Percentiles rank a stretch among this genome's conserved stretches.
Evolutionary conservation across 78 protist genomes (phyloP).

Genomic region (Planoprotostelium fungivorum): DNA sequence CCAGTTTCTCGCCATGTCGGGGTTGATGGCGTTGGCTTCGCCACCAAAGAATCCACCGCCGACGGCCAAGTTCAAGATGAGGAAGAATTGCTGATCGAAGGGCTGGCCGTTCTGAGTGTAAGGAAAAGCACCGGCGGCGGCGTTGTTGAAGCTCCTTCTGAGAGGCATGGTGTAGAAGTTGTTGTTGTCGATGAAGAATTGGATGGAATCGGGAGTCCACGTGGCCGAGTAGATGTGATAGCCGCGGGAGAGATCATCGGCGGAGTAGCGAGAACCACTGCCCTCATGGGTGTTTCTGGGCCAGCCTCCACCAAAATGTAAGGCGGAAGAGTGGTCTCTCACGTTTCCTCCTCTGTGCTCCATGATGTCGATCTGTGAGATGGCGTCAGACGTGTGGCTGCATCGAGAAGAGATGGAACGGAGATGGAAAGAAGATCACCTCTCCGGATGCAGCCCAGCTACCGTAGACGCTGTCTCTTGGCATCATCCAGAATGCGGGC

Average conservation of each 20-base stretch:
- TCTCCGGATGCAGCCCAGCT: too few species aligned
- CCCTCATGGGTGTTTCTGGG: background rate
- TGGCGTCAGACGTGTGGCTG: too few species aligned
- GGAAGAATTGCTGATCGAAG: background rate
- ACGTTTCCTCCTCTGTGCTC: background rate
- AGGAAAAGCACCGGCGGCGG: background rate
- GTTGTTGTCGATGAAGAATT: background rate
- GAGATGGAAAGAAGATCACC: too few species aligned
- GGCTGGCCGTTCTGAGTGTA: background rate
- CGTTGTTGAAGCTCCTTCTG: background rate
- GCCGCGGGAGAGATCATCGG: background rate
- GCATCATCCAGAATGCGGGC: too few species aligned
- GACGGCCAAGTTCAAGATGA: background rate
- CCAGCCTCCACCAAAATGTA: background rate
- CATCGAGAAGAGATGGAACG: too few species aligned
- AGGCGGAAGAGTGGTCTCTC: background rate
- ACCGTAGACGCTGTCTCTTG: too few species aligned
- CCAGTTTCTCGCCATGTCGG: background rate
- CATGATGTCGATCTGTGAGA: constrained; percentile 1
- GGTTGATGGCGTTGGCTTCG: background rate
- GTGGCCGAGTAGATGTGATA: background rate
- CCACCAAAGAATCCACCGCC: background rate
- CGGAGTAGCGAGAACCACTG: background rate
- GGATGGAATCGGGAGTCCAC: background rate
- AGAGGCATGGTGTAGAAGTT: background rate